These are phyloP conservation scores for Geotrichum citri-aurantii DNA, from an alignment of 1,139 yeast genomes.

Conservation along the genomic window DNA sequence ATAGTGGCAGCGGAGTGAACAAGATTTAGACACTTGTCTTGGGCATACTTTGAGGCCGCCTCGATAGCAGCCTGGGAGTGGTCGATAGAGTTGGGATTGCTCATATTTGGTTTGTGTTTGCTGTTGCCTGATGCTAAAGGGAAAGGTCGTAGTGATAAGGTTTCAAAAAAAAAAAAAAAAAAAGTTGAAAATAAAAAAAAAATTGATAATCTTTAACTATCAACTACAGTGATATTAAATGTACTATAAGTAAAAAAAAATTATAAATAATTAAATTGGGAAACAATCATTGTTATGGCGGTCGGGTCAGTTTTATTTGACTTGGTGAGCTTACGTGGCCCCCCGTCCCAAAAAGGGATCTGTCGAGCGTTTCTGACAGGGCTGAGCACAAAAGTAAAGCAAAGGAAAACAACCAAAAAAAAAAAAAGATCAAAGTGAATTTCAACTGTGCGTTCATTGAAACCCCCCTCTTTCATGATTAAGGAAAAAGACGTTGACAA, in stretches of 20 bases:
- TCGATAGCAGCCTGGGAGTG: conserved; percentile 10
- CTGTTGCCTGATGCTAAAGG: background rate
- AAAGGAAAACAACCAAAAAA: background rate
- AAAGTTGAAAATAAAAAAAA: background rate
- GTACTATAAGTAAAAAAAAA: too few species aligned
- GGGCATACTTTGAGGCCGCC: conserved; percentile 13
- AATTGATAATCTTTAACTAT: too few species aligned
- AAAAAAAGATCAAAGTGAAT: background rate
- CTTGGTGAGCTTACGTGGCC: background rate
- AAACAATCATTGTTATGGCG: background rate
- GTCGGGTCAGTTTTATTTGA: background rate
- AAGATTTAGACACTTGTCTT: conserved; percentile 10
- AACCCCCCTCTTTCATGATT: too few species aligned
- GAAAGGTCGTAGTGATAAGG: background rate
- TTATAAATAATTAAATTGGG: too few species aligned
- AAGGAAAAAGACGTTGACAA: too few species aligned
- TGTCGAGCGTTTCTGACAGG: background rate
- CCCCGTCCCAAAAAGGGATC: background rate
- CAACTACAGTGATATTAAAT: too few species aligned
- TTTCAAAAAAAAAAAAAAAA: background rate
- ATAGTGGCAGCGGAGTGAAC: conserved; percentile 6
- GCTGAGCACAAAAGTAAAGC: background rate
- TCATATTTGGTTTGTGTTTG: background rate
- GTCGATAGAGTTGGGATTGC: background rate
- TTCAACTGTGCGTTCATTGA: too few species aligned